Base-by-base conservation (phyloP, 1,284 basidiomycete species). In the Pascua guehoae region DNA sequence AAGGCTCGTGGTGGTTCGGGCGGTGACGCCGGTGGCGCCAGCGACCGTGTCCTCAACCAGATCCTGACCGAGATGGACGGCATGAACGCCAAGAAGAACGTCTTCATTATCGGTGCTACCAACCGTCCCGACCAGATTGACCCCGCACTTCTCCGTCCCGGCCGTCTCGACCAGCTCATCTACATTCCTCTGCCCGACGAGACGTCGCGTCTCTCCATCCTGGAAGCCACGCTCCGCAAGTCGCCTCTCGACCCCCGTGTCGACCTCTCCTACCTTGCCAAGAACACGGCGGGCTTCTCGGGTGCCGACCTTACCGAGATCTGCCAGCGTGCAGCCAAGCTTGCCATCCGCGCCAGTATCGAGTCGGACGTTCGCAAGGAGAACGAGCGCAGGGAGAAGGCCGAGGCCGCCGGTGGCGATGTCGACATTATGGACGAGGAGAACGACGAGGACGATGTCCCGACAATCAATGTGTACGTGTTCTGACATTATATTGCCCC, bases 91-190 rank as follows among this genome's bases (percentile, higher is more conserved):
- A 98, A 97, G 86, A 98, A 98, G 86, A 98, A 98, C 75, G 94
- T 97, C 24, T 96, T 96, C 82, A 93, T 96, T 78, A 98, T 98
- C 62, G 95, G 94, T 66, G 95, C 95, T 47, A 98, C 95, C 64
- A 98, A 98, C 83, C 83, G 95, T 74, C 96, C 95, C n/a, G 95
- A 99, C 77, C 93, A 97, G 79, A 97, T 98, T 68, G 96, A 99
- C 76, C 82, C 92, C 50, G 96, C 96, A 15, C 85, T 98, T 46
- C 85, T 98, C 57, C 94, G 95, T 81, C 96, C 96, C 51, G 96
- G 96, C 77, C 94, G 96, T 85, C 87, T 98, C 51, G 96, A 98
- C 76, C 71, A 72, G 57, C 83, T 94, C 61, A 92, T 94, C 73
- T 93, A 93, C 80, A 93, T 93, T 60, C 90, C 89, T 60, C 84